Evolutionary conservation across 2,329 filamentous ascomycete species (phyloP), one percentile per base, ranked within the genome.

Genomic region (Colletotrichum orchidophilum): DNA sequence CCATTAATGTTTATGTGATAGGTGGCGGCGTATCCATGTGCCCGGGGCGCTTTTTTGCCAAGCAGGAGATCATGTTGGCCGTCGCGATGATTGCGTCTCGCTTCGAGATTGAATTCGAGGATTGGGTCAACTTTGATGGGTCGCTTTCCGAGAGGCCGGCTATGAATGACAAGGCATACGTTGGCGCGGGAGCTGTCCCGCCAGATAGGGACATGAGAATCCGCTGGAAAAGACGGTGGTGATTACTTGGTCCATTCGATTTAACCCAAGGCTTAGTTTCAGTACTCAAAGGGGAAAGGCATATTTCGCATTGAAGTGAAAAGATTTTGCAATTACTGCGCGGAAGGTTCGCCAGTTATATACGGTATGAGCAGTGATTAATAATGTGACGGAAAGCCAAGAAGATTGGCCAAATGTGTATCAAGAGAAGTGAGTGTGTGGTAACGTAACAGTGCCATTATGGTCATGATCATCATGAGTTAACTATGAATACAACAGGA

Each of bases 11-110:
- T 8, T 4, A 27, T 15, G 12, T 29, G 18, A 4, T 12, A 70
- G 80, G 81, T 18, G 81, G 80, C 18, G 81, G 81, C 0, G 57
- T 72, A 0, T 70, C 74, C 7, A 77, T 81, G 9, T 85, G 82
- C 60, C 80, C 83, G 4, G 82, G 82, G 1, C 76, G 82, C 0
- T 74, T 79, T 52, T 81, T 84, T 73, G 81, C 82, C 3, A 84
- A 84, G 72, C 76, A 78, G 60, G 80, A 83, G 74, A 80, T 84
- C 42, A 75, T 84, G 26, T 52, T 78, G 13, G 75, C 76, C 2
- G 55, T 81, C 1, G 80, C 80, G 6, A 71, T 81, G 52, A 46
- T 82, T 5, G 67, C 80, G 3, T 57, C 67, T 5, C 73, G 55
- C 9, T 81, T 80, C 35, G 80, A 82, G 33, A 67, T 82, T 9